Base-by-base conservation (phyloP, 148 eudicot genomes). In the Beta vulgaris region DNA sequence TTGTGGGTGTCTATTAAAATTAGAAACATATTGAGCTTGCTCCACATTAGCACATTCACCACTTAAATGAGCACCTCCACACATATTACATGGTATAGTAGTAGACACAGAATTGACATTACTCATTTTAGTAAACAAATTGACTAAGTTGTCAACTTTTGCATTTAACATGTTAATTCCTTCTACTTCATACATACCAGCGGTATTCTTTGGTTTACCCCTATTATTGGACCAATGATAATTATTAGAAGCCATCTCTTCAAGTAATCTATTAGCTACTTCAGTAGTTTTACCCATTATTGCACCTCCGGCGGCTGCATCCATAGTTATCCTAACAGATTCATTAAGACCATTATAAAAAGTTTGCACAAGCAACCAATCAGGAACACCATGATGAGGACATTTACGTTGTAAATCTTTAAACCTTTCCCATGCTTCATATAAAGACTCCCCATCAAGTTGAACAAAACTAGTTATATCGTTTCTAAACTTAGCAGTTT, bases 1-100 rank as follows among this genome's bases (percentile, higher is more conserved):
- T n/a, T n/a, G n/a, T n/a, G n/a, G n/a, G n/a, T n/a, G n/a, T 28
- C 14, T 28, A 28, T 57, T 57, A 57, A 4, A 57, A 12, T 57
- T 5, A 57, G 61, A 57, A 25, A 57, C 61, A 57, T 21, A 57
- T 57, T 57, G 61, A 57, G 61, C 61, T 57, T 57, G 61, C n/a
- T 57, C 28, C 6, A 51, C 29, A n/a, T 57, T 3, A 26, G 14
- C 6, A 57, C 61, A 57, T 21, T 57, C 61, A 26, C 11, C 0
- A 57, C 29, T 57, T 5, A 4, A 6, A 23, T 57, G 61, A 5
- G 61, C 61, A 57, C 61, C 61, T 28, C 61, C 58, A 57, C 61
- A 57, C 28, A 6, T 21, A 57, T 57, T 14, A 57, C 61, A 57
- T 4, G 61, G n/a, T 2, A 57, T 26, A 57, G 6, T 28, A 57